Conservation (phyloP, 2,329 filamentous ascomycete species). For the Pseudocercospora pini-densiflorae region DNA sequence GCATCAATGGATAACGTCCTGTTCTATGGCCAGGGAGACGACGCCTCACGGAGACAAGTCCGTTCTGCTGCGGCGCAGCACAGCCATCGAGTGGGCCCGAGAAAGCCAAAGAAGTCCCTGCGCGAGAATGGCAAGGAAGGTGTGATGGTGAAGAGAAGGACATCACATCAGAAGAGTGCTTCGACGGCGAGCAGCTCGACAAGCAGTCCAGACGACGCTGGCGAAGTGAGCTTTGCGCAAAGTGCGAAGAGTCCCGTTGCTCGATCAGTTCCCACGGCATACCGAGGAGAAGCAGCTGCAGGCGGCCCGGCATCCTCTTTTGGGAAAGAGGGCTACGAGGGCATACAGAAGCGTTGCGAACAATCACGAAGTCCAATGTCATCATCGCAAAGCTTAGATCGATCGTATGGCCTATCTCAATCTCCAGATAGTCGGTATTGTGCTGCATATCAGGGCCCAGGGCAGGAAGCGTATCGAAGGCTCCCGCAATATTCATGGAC, state of each 20-base stretch:
- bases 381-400: not conserved
- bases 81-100: slow-evolving; percentile 30
- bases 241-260: not conserved
- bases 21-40: slow-evolving; percentile 30
- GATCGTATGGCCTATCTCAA: not conserved
- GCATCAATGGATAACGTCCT: slow-evolving; percentile 28
- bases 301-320: not conserved
- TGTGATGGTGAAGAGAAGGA: not conserved
- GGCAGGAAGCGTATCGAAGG: not conserved
- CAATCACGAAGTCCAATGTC: not conserved
- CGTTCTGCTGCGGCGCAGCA: slow-evolving; percentile 28
- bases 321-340: not conserved
- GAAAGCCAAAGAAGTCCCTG: slow-evolving; percentile 25
- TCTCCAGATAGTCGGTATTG: not conserved
- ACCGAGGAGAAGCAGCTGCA: not conserved
- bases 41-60: slow-evolving; percentile 30
- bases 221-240: not conserved
- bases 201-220: not conserved
- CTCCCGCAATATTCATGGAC: slow-evolving; percentile 25
- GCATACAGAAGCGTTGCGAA: not conserved
- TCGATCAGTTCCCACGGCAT: not conserved
- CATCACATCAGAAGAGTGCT: not conserved
- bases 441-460: not conserved
- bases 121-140: not conserved
- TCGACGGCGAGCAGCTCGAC: slow-evolving; percentile 3